Base-by-base conservation (phyloP, 192 early-diverging fungal species). In the Coemansia erecta region DNA sequence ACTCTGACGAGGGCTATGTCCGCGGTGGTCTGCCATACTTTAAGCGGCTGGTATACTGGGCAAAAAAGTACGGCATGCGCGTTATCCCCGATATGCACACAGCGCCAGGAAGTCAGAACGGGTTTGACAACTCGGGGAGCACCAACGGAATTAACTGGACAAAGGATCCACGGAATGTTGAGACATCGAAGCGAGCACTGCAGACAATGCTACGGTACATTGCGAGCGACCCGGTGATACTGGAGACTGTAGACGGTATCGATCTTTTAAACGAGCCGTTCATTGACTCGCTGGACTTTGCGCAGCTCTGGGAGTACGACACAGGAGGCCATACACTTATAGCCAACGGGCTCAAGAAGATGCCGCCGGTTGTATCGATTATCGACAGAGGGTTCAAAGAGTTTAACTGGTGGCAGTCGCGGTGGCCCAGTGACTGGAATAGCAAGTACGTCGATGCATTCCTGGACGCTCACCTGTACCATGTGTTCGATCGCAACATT, bases 71-170 rank as follows among this genome's bases (percentile, higher is more conserved):
- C 40, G 66, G 70, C 2, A 35, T 85, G 39, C 69, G 74, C 8
- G 84, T 82, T 5, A 77, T 85, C 17, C 76, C 81, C 26, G 84
- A 85, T 35, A 71, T 85, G 56, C 84, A 85, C 56, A 82, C 81
- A 17, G 69, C 79, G 15, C 84, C 84, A 1, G 84, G 84, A 12
- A 82, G 81, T 40, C 84, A 85, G 37, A 85, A 85, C 52, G 84
- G 84, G 8, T 81, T 84, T 41, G 83, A 81, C 46, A 83, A 85
- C 56, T 81, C 80, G 35, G 84, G 84, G 4, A 58, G 64, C 2
- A 72, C 71, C 7, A 60, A 42, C 21, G 68, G 60, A 6, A 64
- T 85, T 11, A 77, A 78, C 62, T 85, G 79, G 79, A 72, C 70
- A n/a, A 72, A 61, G 18, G 51, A 73, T 49, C 56, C 69, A 1